phyloP scores from a whole-genome alignment of 192 early-diverging fungal genomes.

The Backusella psychrophila region DNA sequence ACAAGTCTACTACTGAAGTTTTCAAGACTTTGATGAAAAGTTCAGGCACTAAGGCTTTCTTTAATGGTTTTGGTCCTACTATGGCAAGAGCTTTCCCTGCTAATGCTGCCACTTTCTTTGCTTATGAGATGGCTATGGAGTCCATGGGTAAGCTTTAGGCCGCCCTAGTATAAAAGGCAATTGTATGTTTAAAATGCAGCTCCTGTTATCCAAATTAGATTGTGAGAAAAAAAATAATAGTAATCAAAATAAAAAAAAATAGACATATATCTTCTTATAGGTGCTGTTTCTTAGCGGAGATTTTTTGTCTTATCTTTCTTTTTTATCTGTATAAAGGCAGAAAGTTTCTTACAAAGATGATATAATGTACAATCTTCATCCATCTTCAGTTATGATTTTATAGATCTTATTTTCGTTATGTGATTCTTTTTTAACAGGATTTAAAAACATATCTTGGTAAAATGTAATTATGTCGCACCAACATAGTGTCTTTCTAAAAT shows the following conservation, averaged over 20 bases:
- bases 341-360: background rate
- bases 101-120: constrained; percentile 83
- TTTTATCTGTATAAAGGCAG: background rate
- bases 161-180: background rate
- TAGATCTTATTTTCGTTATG: background rate
- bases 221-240: constrained; percentile 6
- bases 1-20: constrained; percentile 30
- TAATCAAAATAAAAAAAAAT: background rate
- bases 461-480: background rate
- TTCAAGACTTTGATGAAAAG: constrained; percentile 49
- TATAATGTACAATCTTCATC: background rate
- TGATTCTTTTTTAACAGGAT: background rate
- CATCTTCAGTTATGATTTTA: no score
- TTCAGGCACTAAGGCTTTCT: constrained; percentile 62
- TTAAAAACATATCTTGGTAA: background rate
- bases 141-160: constrained; percentile 14
- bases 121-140: constrained; percentile 64
- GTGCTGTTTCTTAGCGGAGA: background rate
- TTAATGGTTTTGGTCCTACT: constrained; percentile 81
- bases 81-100: constrained; percentile 81
- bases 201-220: background rate
- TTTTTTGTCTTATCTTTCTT: background rate
- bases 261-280: background rate
- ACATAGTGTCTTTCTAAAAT: background rate
- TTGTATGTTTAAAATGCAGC: background rate